These are phyloP conservation scores for Phellopilus nigrolimitatus DNA, from an alignment of 1,284 basidiomycete genomes.

Conservation along the genomic window DNA sequence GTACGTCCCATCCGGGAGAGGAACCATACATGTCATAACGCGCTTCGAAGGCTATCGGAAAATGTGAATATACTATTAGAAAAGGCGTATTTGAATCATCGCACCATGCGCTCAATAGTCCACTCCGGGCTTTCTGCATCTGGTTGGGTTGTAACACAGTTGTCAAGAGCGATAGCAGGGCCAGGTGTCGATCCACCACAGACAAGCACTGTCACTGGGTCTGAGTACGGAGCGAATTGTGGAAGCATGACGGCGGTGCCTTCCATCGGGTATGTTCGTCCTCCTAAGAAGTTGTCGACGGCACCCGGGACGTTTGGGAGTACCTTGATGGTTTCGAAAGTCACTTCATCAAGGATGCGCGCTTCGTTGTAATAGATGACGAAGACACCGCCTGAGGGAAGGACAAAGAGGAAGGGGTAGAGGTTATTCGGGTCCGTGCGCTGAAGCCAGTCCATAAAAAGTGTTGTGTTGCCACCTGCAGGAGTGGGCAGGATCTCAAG, in stretches of 20 bases:
- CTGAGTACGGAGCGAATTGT: constrained; percentile 64
- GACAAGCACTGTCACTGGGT: constrained; percentile 60
- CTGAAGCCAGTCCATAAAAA: constrained; percentile 42
- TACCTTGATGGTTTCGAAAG: constrained; percentile 51
- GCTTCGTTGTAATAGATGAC: constrained; percentile 76
- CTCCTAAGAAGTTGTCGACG: constrained; percentile 68
- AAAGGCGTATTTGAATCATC: background rate
- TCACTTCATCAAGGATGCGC: constrained; percentile 61
- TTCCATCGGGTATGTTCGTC: constrained; percentile 75
- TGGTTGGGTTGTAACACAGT: constrained; percentile 62
- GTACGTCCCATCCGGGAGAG: constrained; percentile 69
- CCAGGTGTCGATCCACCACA: constrained; percentile 71
- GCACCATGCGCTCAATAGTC: constrained; percentile 63
- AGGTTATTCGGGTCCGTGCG: constrained; percentile 72
- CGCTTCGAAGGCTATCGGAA: constrained; percentile 61
- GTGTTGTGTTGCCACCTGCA: constrained; percentile 36
- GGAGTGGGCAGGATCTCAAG: constrained; percentile 54
- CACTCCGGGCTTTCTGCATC: constrained; percentile 55
- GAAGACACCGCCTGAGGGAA: constrained; percentile 63
- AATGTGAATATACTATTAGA: background rate
- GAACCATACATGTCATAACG: constrained; percentile 70
- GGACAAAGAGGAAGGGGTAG: constrained; percentile 69
- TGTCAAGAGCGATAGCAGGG: constrained; percentile 55
- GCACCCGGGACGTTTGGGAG: constrained; percentile 71
- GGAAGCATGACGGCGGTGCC: constrained; percentile 68